Conservation (phyloP, 208 protist species). For the Trypanosomatidae sp. region DNA sequence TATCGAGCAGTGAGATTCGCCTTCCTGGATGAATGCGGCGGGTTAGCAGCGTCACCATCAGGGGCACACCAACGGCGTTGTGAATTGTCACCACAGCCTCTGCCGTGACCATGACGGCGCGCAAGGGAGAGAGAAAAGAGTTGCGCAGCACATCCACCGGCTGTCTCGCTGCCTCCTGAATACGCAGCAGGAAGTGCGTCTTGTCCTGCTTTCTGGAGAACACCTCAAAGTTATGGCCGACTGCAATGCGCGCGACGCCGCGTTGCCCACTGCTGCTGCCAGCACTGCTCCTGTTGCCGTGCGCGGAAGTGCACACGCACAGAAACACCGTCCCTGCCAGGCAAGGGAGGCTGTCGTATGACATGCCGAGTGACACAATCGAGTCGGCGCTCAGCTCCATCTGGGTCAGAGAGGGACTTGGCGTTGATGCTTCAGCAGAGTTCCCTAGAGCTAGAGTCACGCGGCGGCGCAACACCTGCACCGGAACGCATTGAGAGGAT, state of each 20-base stretch:
- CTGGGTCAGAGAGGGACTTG: neutral
- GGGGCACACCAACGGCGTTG: constrained; percentile 57
- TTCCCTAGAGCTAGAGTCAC: constrained; percentile 10
- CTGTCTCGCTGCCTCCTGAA: constrained; percentile 19
- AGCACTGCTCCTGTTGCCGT: neutral
- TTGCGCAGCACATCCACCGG: constrained; percentile 19
- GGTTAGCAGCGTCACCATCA: constrained; percentile 48
- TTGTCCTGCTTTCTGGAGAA: constrained; percentile 15
- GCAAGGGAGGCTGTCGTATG: constrained; percentile 57
- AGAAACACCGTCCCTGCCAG: constrained; percentile 49
- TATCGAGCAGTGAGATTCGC: constrained; percentile 31
- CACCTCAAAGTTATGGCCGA: constrained; percentile 32
- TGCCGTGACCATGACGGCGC: constrained; percentile 31
- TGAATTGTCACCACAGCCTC: constrained; percentile 45
- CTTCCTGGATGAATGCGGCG: constrained; percentile 24
- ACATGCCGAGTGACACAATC: constrained; percentile 44
- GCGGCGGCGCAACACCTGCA: constrained; percentile 19
- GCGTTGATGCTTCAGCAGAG: neutral
- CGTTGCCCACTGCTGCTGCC: neutral
- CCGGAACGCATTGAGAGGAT: constrained; percentile 9
- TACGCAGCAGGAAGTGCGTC: constrained; percentile 52
- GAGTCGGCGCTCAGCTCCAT: neutral
- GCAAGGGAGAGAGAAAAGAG: constrained; percentile 18
- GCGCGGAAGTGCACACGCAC: constrained; percentile 32
- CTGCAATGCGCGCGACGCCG: constrained; percentile 20